Evolutionary conservation across 768 basidiomycete species (phyloP).

Genomic region (Cystofilobasidium bisporidii): DNA sequence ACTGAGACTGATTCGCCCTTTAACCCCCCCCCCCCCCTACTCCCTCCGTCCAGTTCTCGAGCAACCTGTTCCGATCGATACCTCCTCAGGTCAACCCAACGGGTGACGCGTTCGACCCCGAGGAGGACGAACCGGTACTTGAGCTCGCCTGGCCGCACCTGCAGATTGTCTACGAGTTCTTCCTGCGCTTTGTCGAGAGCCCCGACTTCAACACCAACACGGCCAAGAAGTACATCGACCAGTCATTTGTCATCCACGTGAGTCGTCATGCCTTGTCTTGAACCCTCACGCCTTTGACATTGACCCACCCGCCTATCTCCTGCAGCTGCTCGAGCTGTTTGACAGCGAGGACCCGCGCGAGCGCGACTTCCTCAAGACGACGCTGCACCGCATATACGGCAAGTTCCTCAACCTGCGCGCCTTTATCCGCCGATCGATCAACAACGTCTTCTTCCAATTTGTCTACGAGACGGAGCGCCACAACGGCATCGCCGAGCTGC

Average conservation of each 20-base stretch:
- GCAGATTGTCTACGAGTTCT: conserved; percentile 99
- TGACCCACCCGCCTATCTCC: not conserved
- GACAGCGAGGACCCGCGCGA: conserved; percentile 98
- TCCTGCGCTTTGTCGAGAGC: conserved; percentile 94
- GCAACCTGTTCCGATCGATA: conserved; percentile 98
- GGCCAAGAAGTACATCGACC: conserved; percentile 96
- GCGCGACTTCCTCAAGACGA: conserved; percentile 98
- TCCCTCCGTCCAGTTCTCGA: conserved; percentile 61
- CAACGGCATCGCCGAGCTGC: conserved; percentile 95
- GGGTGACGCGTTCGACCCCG: conserved; percentile 97
- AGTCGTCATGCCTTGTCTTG: conserved; percentile 16
- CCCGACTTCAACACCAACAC: conserved; percentile 97
- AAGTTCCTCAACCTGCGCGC: conserved; percentile 98
- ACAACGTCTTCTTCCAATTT: conserved; percentile 99
- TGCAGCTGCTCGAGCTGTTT: conserved; percentile 85
- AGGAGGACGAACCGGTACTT: conserved; percentile 97
- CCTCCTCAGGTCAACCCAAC: conserved; percentile 98
- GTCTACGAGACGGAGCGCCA: conserved; percentile 97
- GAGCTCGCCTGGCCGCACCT: conserved; percentile 99
- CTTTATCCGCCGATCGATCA: conserved; percentile 97
- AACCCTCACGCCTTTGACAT: not conserved
- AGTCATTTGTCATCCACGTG: conserved; percentile 73
- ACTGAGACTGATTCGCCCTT: not conserved
- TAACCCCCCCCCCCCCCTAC: not conserved
- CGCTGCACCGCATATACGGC: conserved; percentile 95